phyloP scores from a whole-genome alignment of 1,139 yeast genomes.

The Keqinozyma sinolaborantium region DNA sequence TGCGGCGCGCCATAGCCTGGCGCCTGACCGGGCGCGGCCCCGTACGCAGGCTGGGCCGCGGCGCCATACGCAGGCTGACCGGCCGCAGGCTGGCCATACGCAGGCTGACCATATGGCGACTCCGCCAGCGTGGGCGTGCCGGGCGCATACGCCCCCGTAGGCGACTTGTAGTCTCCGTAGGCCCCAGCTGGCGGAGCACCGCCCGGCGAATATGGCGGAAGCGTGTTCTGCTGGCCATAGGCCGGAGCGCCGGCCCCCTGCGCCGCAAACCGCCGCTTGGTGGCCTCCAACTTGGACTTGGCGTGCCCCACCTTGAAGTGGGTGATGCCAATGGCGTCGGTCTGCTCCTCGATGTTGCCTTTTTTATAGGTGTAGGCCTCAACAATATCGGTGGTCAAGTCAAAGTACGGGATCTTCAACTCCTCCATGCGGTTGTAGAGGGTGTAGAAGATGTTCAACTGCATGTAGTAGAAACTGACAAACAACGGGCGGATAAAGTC shows the following conservation, averaged over 20 bases:
- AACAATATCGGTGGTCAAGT: conserved; percentile 74
- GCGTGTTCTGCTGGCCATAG: conserved; percentile 13
- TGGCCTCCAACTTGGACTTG: conserved; percentile 75
- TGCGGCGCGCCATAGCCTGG: conserved; percentile 3
- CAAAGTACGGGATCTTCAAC: conserved; percentile 94
- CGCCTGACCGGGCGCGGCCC: conserved; percentile 12
- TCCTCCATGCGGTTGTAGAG: conserved; percentile 89
- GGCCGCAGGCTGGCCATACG: conserved; percentile 10
- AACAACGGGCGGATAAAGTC: conserved; percentile 91
- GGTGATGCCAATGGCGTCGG: conserved; percentile 83
- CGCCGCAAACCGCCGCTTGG: conserved; percentile 69
- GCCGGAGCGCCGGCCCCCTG: conserved; percentile 27
- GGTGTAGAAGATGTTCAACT: conserved; percentile 91
- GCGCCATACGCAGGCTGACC: conserved; percentile 2
- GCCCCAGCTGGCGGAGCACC: conserved; percentile 10
- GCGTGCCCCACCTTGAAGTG: conserved; percentile 91
- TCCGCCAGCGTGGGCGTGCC: conserved; percentile 2
- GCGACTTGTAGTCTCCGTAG: conserved; percentile 20
- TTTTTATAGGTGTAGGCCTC: conserved; percentile 78
- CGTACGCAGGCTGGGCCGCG: conserved; percentile 1
- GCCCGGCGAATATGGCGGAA: conserved; percentile 30
- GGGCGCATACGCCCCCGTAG: conserved; percentile 4
- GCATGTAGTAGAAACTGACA: conserved; percentile 95
- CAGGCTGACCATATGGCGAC: conserved; percentile 10
- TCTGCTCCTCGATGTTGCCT: conserved; percentile 85